Evolutionary conservation across 140 eudicot genomes (phyloP).

Genomic region (Bidens hawaiensis): DNA sequence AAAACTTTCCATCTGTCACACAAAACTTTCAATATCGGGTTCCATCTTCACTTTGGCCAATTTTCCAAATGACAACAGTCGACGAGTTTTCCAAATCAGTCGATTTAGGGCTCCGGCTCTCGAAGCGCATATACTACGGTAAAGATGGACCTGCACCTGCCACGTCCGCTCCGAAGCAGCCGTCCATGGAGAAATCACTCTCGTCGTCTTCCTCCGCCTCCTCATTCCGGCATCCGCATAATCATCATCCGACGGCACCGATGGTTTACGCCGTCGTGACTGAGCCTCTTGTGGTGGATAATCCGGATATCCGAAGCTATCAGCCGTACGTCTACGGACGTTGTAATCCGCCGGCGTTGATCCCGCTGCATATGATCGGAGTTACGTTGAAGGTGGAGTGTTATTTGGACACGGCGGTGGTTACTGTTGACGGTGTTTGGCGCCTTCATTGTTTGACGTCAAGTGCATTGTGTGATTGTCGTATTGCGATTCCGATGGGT

Average conservation of each 20-base stretch:
- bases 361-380: conserved; percentile 77
- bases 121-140: conserved; percentile 75
- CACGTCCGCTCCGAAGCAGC: conserved; percentile 38
- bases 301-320: conserved; percentile 84
- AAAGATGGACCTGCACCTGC: conserved; percentile 23
- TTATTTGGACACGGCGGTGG: conserved; percentile 66
- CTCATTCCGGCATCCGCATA: conserved; percentile 17
- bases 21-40: conserved; percentile 1
- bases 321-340: conserved; percentile 94
- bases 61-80: not conserved
- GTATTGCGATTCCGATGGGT: conserved; percentile 79
- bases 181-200: conserved; percentile 34
- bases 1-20: conserved; percentile 11
- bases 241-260: conserved; percentile 44
- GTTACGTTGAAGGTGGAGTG: conserved; percentile 63
- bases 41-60: not conserved
- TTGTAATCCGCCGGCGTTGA: conserved; percentile 88
- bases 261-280: conserved; percentile 75
- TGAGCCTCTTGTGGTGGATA: conserved; percentile 71
- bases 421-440: conserved; percentile 67
- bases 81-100: conserved; percentile 65
- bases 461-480: conserved; percentile 50
- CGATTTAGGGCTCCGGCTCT: conserved; percentile 58
- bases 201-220: conserved; percentile 30
- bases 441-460: conserved; percentile 71